Conservation (phyloP, 1,284 basidiomycete species). For the Vanrija humicola region DNA sequence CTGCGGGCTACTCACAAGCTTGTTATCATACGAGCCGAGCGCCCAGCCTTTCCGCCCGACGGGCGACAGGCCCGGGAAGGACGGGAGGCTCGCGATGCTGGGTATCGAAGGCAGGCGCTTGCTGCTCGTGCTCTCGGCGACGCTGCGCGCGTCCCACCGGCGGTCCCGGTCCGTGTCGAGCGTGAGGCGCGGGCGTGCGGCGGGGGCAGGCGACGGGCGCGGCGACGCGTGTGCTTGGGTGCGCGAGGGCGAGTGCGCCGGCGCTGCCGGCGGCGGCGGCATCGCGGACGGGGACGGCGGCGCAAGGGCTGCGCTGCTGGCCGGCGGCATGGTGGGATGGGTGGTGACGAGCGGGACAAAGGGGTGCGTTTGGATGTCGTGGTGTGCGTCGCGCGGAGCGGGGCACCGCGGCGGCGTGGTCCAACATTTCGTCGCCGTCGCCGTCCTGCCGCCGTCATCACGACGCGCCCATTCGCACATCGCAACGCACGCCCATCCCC, state of each 20-base stretch:
- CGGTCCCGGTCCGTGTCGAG: conserved; percentile 5
- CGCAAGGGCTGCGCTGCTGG: not conserved
- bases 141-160: conserved; percentile 1
- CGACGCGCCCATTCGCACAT: not conserved
- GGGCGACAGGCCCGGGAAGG: not conserved
- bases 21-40: conserved; percentile 42
- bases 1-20: conserved; percentile 28
- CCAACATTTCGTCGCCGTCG: not conserved
- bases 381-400: no score
- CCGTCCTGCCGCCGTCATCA: no score
- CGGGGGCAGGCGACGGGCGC: not conserved
- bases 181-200: conserved; percentile 4
- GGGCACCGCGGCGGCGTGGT: not conserved
- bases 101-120: conserved; percentile 15
- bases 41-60: conserved; percentile 21
- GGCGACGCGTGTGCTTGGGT: not conserved
- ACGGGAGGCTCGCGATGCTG: not conserved
- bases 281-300: not conserved
- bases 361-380: no score
- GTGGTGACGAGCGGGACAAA: not conserved
- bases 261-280: not conserved
- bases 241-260: not conserved
- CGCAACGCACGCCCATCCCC: not conserved
- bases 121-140: no score
- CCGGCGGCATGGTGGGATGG: not conserved